phyloP scores from a whole-genome alignment of 345 rosid genomes.

The Syzygium aromaticum region DNA sequence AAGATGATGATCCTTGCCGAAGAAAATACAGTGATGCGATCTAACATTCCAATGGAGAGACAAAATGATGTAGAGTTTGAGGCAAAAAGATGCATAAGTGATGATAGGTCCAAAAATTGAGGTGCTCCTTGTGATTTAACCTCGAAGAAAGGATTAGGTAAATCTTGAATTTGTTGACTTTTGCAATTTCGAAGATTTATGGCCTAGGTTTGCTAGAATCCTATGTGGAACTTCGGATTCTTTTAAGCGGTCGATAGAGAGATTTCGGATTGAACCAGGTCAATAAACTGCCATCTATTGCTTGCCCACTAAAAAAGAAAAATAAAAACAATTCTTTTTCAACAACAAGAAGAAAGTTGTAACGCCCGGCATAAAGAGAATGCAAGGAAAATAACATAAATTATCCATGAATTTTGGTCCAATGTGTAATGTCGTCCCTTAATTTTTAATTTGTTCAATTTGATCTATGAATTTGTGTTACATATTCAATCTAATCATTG shows the following conservation, averaged over 20 bases:
- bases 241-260: background rate
- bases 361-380: background rate
- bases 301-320: background rate
- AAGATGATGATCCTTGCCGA: background rate
- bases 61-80: background rate
- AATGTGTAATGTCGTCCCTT: too few species aligned
- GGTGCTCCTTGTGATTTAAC: background rate
- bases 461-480: too few species aligned
- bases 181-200: background rate
- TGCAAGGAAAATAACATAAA: too few species aligned
- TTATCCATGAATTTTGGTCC: too few species aligned
- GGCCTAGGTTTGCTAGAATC: background rate
- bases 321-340: background rate
- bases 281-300: background rate
- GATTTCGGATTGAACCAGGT: background rate
- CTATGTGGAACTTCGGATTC: background rate
- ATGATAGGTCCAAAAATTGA: background rate
- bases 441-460: too few species aligned
- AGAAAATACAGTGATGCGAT: background rate
- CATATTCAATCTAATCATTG: too few species aligned
- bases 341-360: background rate
- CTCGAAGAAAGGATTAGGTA: background rate
- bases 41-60: background rate
- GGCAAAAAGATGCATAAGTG: background rate
- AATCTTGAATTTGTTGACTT: background rate